phyloP scores from a whole-genome alignment of 495 filamentous ascomycete species.

The Tuber melanosporum region DNA sequence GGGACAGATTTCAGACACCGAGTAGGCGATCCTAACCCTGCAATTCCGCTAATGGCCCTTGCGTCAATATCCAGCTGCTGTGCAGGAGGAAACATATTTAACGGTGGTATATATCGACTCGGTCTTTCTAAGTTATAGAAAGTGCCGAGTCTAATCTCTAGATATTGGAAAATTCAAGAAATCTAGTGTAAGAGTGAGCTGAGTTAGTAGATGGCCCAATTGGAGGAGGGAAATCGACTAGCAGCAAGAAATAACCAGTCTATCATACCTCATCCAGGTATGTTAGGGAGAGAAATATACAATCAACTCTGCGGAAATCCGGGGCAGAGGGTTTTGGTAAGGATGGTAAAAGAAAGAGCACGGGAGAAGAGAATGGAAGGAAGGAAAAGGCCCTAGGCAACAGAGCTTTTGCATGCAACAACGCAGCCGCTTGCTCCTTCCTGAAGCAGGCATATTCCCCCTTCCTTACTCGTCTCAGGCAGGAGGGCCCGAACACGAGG shows the following conservation, averaged over 20 bases:
- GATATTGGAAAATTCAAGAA: background rate
- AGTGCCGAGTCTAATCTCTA: background rate
- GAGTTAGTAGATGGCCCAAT: background rate
- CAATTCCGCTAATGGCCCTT: constrained; percentile 32
- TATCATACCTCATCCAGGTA: too few species aligned
- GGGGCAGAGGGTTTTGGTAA: background rate
- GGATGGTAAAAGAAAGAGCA: background rate
- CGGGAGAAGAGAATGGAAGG: background rate
- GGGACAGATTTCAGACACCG: constrained; percentile 18
- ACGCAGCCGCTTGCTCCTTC: background rate
- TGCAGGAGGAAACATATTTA: constrained; percentile 18
- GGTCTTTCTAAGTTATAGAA: background rate
- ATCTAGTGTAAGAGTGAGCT: background rate
- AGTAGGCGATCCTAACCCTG: constrained; percentile 22
- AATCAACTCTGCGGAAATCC: background rate
- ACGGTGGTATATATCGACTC: background rate
- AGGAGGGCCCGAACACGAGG: background rate
- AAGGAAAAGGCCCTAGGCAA: background rate
- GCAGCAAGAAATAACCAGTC: background rate
- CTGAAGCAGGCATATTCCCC: background rate
- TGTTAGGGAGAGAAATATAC: background rate
- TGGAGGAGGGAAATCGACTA: background rate
- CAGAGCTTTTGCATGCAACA: background rate
- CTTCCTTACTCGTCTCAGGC: background rate
- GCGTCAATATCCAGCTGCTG: constrained; percentile 27